Evolutionary conservation across 768 basidiomycete species (phyloP).

Genomic region (Cubamyces lactineus): DNA sequence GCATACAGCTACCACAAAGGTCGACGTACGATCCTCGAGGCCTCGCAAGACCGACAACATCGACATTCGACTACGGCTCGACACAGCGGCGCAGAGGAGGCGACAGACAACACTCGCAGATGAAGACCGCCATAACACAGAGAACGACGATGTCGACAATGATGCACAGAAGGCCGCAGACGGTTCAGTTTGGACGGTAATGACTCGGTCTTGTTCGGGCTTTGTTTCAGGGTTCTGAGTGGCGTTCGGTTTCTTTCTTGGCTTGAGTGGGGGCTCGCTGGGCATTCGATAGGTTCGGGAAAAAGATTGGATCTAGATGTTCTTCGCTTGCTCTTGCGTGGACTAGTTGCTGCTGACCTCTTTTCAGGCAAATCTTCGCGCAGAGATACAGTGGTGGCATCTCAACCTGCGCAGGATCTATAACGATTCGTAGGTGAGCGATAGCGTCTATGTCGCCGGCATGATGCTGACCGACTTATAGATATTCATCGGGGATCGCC

Average conservation of each 20-base stretch:
- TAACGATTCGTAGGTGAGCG: no score
- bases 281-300: no score
- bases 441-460: no score
- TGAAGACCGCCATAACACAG: not conserved
- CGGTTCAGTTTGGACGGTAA: not conserved
- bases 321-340: no score
- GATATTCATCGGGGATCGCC: no score
- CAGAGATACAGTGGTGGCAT: no score
- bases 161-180: not conserved
- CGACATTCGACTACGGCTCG: not conserved
- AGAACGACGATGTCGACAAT: not conserved
- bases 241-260: not conserved
- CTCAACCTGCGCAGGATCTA: no score
- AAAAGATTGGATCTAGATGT: no score
- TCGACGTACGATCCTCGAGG: not conserved
- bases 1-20: not conserved
- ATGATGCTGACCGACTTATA: no score
- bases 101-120: not conserved
- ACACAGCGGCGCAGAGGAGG: not conserved
- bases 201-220: not conserved
- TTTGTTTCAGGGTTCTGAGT: not conserved
- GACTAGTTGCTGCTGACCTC: no score
- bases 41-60: no score
- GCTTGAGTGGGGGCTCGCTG: not conserved
- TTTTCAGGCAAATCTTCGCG: no score